Conservation (phyloP, 441 rosid species). For the Pelargonium fulgidum region DNA sequence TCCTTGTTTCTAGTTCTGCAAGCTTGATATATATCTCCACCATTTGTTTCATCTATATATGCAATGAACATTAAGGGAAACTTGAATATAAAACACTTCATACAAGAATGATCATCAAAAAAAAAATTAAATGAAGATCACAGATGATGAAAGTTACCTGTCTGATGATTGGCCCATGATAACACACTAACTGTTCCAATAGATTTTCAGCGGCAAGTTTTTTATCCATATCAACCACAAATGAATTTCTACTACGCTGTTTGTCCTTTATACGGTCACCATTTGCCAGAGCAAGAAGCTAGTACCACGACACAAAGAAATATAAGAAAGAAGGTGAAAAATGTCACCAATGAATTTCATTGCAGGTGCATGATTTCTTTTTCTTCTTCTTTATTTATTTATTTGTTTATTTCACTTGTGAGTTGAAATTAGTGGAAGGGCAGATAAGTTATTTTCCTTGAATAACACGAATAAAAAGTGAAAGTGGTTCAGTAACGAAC, state of each 20-base stretch:
- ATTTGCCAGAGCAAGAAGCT: slow-evolving; percentile 95
- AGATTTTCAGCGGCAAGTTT: slow-evolving; percentile 83
- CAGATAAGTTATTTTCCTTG: neutral
- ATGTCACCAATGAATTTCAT: slow-evolving; percentile 5
- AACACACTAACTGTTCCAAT: slow-evolving; percentile 55
- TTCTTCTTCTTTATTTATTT: neutral
- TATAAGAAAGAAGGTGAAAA: slow-evolving; percentile 3
- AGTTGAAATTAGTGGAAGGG: slow-evolving; percentile 15
- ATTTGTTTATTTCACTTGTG: neutral
- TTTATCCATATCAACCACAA: slow-evolving; percentile 88
- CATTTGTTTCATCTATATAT: slow-evolving; percentile 77
- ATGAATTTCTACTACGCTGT: slow-evolving; percentile 87
- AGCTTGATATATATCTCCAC: slow-evolving; percentile 94
- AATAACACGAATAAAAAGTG: slow-evolving; percentile 3
- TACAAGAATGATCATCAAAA: slow-evolving; percentile 6
- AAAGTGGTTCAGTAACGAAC: neutral
- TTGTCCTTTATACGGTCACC: slow-evolving; percentile 97
- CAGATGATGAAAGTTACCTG: slow-evolving; percentile 42
- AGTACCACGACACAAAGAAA: slow-evolving; percentile 18
- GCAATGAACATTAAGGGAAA: slow-evolving; percentile 9
- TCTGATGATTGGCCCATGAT: slow-evolving; percentile 73
- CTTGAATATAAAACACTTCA: slow-evolving; percentile 14
- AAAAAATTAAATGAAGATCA: slow-evolving; percentile 16
- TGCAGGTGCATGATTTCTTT: too few species aligned
- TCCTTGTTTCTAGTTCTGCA: slow-evolving; percentile 93